These are phyloP conservation scores for Plectosphaerella sp. DNA, from an alignment of 2,329 filamentous ascomycete species.

Conservation along the genomic window DNA sequence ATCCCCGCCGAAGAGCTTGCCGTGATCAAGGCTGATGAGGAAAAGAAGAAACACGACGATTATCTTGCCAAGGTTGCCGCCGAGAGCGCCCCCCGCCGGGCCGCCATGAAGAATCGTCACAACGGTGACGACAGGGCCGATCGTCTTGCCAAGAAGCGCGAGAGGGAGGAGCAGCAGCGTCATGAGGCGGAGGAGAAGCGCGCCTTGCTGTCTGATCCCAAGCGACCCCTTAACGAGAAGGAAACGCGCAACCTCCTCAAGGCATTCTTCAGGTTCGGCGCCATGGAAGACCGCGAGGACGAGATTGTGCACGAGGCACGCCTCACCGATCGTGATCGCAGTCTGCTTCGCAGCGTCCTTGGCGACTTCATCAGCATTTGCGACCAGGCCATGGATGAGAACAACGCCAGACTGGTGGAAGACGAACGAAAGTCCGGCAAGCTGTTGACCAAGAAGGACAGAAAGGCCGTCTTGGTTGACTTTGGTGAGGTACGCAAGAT, in stretches of 20 bases:
- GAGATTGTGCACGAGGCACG: conserved; percentile 87
- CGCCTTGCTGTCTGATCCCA: conserved; percentile 74
- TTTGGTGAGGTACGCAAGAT: conserved; percentile 90
- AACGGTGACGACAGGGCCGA: conserved; percentile 59
- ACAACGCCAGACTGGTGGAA: conserved; percentile 68
- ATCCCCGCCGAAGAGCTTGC: conserved; percentile 92
- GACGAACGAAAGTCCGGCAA: conserved; percentile 82
- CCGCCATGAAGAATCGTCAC: conserved; percentile 52
- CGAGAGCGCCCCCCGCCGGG: conserved; percentile 78
- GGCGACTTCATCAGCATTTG: conserved; percentile 64
- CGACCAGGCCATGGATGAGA: conserved; percentile 56
- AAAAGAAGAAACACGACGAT: conserved; percentile 75
- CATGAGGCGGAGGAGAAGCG: conserved; percentile 71
- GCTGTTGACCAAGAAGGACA: conserved; percentile 89
- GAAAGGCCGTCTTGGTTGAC: conserved; percentile 94
- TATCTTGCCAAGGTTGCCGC: conserved; percentile 80
- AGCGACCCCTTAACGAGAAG: conserved; percentile 84
- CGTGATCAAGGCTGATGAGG: conserved; percentile 83
- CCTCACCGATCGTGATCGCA: conserved; percentile 73
- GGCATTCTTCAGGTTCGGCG: conserved; percentile 86
- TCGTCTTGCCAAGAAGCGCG: conserved; percentile 60
- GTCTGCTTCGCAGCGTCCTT: conserved; percentile 72
- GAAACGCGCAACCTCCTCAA: conserved; percentile 89
- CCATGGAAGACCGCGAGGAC: conserved; percentile 80
- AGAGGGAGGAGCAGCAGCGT: conserved; percentile 63